Conservation (phyloP, 176 grass and related monocot genomes). For the Guadua angustifolia region DNA sequence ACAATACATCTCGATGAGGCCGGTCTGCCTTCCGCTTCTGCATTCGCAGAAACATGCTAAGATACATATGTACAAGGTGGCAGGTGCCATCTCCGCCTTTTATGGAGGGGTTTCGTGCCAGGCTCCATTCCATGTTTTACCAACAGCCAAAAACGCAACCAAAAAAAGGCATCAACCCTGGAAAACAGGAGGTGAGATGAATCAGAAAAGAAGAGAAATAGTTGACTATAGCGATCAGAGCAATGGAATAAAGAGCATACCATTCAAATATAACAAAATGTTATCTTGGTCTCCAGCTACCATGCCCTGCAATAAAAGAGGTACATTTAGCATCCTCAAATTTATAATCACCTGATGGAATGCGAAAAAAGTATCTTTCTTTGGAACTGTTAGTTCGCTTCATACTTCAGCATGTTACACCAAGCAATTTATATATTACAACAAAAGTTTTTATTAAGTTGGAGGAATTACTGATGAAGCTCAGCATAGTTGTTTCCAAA, state of each 20-base stretch:
- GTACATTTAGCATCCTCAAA: conserved; percentile 20
- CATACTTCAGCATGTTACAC: conserved; percentile 22
- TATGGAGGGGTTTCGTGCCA: not conserved
- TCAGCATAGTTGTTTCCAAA: conserved; percentile 12
- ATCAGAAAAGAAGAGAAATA: not conserved
- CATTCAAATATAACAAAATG: conserved; percentile 25
- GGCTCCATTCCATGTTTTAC: conserved; percentile 20
- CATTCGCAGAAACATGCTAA: conserved; percentile 54
- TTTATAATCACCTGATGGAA: conserved; percentile 7
- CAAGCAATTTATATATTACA: not conserved
- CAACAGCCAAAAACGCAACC: not conserved
- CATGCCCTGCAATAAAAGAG: conserved; percentile 57
- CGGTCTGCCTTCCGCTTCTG: conserved; percentile 43
- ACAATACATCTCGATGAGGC: conserved; percentile 43
- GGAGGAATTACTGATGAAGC: not conserved
- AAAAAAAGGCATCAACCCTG: conserved; percentile 19
- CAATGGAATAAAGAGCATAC: conserved; percentile 32
- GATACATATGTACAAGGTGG: conserved; percentile 72
- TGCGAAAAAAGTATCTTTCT: not conserved
- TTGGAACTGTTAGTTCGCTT: not conserved
- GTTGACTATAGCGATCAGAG: not conserved
- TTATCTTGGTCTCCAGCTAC: conserved; percentile 91
- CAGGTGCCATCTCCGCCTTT: conserved; percentile 5
- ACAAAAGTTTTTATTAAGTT: not conserved
- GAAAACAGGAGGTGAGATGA: not conserved